Conservation (phyloP, 148 eudicot species). For the Vaccinium macrocarpon region DNA sequence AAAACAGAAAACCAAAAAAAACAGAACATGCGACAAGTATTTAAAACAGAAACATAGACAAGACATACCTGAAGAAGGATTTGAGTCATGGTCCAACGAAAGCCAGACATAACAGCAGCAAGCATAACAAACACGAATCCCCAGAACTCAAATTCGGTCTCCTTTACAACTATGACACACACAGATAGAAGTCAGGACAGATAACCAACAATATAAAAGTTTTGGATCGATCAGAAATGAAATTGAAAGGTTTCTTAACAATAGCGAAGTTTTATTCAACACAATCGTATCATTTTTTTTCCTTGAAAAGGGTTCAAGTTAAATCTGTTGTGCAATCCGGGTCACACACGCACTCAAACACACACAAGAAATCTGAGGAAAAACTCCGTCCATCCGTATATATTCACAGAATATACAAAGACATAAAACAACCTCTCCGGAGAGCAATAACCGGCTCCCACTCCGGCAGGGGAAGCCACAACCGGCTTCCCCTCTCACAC, state of each 20-base stretch:
- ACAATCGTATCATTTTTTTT: background rate
- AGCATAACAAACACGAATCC: slow-evolving; percentile 97
- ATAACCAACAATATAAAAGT: slow-evolving; percentile 8
- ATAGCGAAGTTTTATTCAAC: background rate
- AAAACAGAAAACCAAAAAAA: background rate
- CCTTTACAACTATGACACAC: slow-evolving; percentile 68
- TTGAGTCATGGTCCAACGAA: slow-evolving; percentile 99
- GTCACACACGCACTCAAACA: no score
- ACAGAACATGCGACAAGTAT: background rate
- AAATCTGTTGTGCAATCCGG: no score
- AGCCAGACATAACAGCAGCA: slow-evolving; percentile 99
- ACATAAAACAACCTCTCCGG: no score
- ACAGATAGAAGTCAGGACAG: background rate
- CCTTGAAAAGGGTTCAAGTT: background rate
- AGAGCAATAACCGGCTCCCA: no score
- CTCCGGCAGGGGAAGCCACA: no score
- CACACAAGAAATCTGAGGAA: no score
- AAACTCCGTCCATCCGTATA: no score
- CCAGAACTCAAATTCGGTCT: slow-evolving; percentile 94
- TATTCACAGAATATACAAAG: no score
- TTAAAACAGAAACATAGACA: background rate
- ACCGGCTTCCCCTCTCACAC: no score
- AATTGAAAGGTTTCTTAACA: background rate
- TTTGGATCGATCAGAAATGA: slow-evolving; percentile 3
- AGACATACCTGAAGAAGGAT: slow-evolving; percentile 92